Percentiles rank a stretch among this genome's conserved stretches.
Conservation (phyloP, 1,139 yeast genomes). For the Pichia sp. region DNA sequence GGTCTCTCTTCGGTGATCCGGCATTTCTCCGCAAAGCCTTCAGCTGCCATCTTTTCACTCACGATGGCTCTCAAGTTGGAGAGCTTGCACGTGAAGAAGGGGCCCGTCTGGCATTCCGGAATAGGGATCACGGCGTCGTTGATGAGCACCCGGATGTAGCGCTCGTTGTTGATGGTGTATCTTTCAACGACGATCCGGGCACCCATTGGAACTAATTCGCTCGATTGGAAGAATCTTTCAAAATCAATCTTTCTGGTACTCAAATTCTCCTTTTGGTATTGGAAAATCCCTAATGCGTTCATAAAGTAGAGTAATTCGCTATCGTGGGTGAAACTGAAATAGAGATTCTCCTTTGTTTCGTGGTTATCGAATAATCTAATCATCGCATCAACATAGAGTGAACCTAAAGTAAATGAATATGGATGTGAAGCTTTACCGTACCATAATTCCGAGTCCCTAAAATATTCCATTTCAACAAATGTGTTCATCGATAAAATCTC, state of each 20-base stretch:
- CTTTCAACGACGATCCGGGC: slow-evolving; percentile 51
- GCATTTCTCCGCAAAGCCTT: slow-evolving; percentile 34
- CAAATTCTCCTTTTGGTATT: slow-evolving; percentile 40
- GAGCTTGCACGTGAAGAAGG: slow-evolving; percentile 48
- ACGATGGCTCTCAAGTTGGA: slow-evolving; percentile 36
- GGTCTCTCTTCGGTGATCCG: slow-evolving; percentile 21
- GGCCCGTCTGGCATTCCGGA: slow-evolving; percentile 38
- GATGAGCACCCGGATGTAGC: slow-evolving; percentile 47
- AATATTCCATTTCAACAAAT: slow-evolving; percentile 43
- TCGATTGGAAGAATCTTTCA: slow-evolving; percentile 44
- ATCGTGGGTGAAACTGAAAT: slow-evolving; percentile 49
- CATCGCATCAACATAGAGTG: slow-evolving; percentile 50
- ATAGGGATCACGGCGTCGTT: slow-evolving; percentile 60
- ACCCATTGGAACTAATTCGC: slow-evolving; percentile 56
- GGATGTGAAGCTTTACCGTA: slow-evolving; percentile 51
- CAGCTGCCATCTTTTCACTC: slow-evolving; percentile 33
- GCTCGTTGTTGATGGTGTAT: slow-evolving; percentile 28
- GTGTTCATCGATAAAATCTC: slow-evolving; percentile 52
- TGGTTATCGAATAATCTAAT: slow-evolving; percentile 40
- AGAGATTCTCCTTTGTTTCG: slow-evolving; percentile 26
- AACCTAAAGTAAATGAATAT: slow-evolving; percentile 42
- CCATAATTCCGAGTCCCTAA: slow-evolving; percentile 45
- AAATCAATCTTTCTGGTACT: slow-evolving; percentile 38
- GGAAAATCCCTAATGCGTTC: slow-evolving; percentile 39
- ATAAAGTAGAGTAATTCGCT: slow-evolving; percentile 46